These are phyloP conservation scores for Kwoniella sp. DNA, from an alignment of 768 basidiomycete genomes.

Conservation along the genomic window DNA sequence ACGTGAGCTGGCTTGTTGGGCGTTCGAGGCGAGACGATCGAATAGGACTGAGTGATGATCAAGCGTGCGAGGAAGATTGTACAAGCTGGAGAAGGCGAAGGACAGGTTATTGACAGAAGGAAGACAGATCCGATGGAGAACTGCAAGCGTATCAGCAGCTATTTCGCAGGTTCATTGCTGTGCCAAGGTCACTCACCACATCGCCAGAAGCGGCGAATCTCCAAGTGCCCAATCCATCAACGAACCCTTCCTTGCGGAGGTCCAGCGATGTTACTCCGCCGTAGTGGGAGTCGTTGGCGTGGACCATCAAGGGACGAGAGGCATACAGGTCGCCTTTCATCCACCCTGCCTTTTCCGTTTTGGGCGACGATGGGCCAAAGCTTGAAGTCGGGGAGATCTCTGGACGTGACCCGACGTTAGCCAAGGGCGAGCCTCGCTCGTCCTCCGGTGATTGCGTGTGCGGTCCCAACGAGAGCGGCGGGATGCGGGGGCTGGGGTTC, in stretches of 20 bases:
- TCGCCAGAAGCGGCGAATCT: constrained; percentile 28
- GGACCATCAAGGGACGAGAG: constrained; percentile 31
- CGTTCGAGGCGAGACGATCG: constrained; percentile 36
- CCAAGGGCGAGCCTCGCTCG: background rate
- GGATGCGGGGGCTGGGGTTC: constrained; percentile 1
- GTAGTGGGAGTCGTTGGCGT: constrained; percentile 33
- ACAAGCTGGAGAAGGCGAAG: constrained; percentile 31
- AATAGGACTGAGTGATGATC: constrained; percentile 35
- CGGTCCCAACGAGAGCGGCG: background rate
- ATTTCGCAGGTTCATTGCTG: background rate
- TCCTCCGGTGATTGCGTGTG: background rate
- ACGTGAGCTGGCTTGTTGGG: constrained; percentile 25
- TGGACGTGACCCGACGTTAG: background rate
- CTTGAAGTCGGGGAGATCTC: background rate
- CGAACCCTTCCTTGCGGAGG: constrained; percentile 38
- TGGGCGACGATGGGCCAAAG: background rate
- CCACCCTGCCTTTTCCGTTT: constrained; percentile 29
- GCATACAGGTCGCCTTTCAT: constrained; percentile 38
- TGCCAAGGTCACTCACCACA: constrained; percentile 30
- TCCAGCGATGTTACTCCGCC: constrained; percentile 34
- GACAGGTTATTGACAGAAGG: constrained; percentile 24
- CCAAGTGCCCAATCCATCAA: constrained; percentile 34
- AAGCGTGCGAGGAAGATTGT: constrained; percentile 46
- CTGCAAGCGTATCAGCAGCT: too few relatives aligned
- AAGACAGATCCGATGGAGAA: constrained; percentile 41